Evolutionary conservation across 768 basidiomycete genomes (phyloP), one percentile per base, ranked within the genome.

Genomic region (Collybia mongolica): DNA sequence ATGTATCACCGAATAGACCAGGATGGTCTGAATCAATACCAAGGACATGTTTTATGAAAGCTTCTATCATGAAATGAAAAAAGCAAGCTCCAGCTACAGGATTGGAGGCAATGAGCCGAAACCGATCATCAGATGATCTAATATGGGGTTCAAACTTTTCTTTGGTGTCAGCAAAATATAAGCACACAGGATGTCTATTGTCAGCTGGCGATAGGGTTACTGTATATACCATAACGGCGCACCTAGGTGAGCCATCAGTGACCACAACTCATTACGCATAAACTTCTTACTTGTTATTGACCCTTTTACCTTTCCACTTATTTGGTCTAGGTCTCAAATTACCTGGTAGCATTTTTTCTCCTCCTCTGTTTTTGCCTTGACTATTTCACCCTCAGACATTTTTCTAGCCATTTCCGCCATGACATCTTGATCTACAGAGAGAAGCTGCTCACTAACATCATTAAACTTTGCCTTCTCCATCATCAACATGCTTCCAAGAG

Each of bases 271-370:
- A 56, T 61, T 65, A 8, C 59, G 28, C 56, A 60, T 57, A 24
- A 64, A 51, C 35, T 66, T 63, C 45, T 67, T 69, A 7, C 44
- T 50, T 3, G 61, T 60, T 3, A 56, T 26, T 1, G 68, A 71
- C 0, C 68, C 66, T 6, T 55, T 32, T 0, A 69, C 61, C 18
- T 65, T 52, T 0, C 64, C 65, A 2, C 56, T 63, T 5, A 78
- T 57, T 46, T 63, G 59, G 44, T 76, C 70, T 0, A 76, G 24
- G 36, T 72, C 61, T 9, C 58, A 29, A 0, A 76, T 37, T 0
- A 76, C 26, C 0, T 59, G 41, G 46, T 67, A 74, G 39, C 71
- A 74, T 0, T 44, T 26, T 28, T 66, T 67, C 51, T 76, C 74
- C 6, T 37, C 62, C 0, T 69, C 63, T 0, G 61, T 67, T 17